Conservation (phyloP, 139 green algal genomes). For the Desmodesmus armatus region DNA sequence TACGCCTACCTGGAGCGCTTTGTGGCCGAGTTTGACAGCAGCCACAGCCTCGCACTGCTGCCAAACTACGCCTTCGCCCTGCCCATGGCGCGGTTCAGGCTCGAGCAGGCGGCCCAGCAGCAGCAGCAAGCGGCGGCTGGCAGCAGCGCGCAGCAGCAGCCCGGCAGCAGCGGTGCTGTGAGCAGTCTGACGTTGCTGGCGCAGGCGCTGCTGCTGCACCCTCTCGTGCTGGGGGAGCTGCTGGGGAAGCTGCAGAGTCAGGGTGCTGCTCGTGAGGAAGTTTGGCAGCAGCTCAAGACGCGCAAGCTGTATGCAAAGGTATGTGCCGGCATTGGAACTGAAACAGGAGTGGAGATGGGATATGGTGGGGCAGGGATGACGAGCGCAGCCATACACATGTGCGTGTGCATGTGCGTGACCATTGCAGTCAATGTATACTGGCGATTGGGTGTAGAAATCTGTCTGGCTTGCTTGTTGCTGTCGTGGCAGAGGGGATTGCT, state of each 20-base stretch:
- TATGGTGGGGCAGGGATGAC: too few species aligned
- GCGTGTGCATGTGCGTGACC: not conserved
- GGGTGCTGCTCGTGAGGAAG: constrained; percentile 58
- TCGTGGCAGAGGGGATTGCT: too few species aligned
- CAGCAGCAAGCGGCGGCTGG: constrained; percentile 38
- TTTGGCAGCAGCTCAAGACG: constrained; percentile 69
- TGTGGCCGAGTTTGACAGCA: constrained; percentile 62
- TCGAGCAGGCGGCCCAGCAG: constrained; percentile 49
- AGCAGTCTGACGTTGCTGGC: constrained; percentile 58
- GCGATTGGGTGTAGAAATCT: too few species aligned
- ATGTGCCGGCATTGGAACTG: too few species aligned
- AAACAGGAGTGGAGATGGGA: too few species aligned
- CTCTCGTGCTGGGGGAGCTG: constrained; percentile 73
- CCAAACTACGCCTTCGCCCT: constrained; percentile 87
- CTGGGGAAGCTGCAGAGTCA: constrained; percentile 76
- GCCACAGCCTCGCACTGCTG: constrained; percentile 71
- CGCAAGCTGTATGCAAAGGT: constrained; percentile 64
- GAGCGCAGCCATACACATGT: too few species aligned
- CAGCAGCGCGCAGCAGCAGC: constrained; percentile 3
- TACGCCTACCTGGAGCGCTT: constrained; percentile 73
- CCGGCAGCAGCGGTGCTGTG: not conserved
- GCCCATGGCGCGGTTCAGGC: constrained; percentile 69
- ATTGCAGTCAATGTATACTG: too few species aligned
- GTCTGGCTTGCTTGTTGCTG: too few species aligned
- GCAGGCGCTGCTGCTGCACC: constrained; percentile 83